These are phyloP conservation scores for Eucalyptus shirleyi DNA, from an alignment of 345 rosid genomes.

Conservation along the genomic window DNA sequence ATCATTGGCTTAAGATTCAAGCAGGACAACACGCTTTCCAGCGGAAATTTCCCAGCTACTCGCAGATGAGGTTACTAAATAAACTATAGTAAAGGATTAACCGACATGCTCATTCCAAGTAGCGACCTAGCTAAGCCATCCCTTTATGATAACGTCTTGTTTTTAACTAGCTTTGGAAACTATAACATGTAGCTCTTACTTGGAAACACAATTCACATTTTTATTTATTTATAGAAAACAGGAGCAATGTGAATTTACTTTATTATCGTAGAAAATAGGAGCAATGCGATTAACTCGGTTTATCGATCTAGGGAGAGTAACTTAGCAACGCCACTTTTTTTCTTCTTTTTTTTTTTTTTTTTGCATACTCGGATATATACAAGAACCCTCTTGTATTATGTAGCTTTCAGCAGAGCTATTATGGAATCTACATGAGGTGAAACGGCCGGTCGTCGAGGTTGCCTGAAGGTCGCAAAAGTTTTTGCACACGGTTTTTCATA, in stretches of 20 bases:
- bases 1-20: not conserved
- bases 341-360: not conserved
- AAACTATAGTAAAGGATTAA: not conserved
- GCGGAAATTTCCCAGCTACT: not conserved
- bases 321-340: not conserved
- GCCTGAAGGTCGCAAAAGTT: not conserved
- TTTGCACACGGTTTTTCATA: not conserved
- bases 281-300: not conserved
- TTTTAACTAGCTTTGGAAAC: not conserved
- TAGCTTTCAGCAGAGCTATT: not conserved
- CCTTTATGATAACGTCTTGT: not conserved
- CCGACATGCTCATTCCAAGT: not conserved
- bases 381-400: not conserved
- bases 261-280: not conserved
- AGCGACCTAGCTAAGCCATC: not conserved
- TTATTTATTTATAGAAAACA: not conserved
- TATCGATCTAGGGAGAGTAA: not conserved
- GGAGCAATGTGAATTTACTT: not conserved
- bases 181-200: not conserved
- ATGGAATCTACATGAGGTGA: not conserved
- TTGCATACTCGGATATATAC: not conserved
- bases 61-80: not conserved
- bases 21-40: not conserved
- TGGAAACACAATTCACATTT: not conserved
- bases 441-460: not conserved